Percentiles rank a stretch among this genome's conserved stretches.
phyloP scores from a whole-genome alignment of 108 stramenopile species.

The Aurantiochytrium sp. region DNA sequence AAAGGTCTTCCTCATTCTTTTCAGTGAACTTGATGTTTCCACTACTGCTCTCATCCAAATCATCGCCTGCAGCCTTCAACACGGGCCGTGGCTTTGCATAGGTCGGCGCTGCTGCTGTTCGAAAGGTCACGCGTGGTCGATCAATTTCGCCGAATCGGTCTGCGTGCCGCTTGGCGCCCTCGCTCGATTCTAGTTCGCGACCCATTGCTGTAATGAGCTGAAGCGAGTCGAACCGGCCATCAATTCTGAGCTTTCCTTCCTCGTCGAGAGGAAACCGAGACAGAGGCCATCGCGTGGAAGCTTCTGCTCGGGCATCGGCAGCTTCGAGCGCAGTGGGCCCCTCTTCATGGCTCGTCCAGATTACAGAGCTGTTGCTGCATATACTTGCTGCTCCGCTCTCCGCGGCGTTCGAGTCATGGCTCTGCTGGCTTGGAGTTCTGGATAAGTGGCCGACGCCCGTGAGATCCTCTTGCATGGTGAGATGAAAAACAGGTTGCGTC shows the following conservation, averaged over 20 bases:
- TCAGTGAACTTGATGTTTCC: too few species aligned
- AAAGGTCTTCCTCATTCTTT: too few species aligned
- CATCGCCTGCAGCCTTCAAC: too few species aligned
- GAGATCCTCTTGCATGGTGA: neutral
- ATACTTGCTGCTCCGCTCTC: too few species aligned
- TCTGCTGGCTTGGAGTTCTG: too few species aligned
- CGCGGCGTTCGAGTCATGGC: too few species aligned
- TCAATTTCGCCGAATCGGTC: neutral
- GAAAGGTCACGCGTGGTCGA: neutral
- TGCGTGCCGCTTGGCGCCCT: neutral
- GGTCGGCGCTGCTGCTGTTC: neutral
- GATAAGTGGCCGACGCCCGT: neutral
- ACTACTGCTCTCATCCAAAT: too few species aligned
- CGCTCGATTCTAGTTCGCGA: neutral
- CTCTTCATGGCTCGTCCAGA: too few species aligned
- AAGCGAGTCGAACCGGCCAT: neutral
- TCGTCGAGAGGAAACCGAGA: neutral
- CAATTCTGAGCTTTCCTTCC: neutral
- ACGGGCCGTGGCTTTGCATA: too few species aligned
- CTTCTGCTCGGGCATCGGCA: too few species aligned
- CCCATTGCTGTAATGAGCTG: neutral
- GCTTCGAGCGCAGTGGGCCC: too few species aligned
- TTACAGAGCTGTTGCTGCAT: too few species aligned
- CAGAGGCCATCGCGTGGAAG: neutral
- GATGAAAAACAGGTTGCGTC: neutral